Evolutionary conservation across 169 alveolate species (phyloP), one percentile per base, ranked within the genome.

Genomic region (Plasmodium relictum): DNA sequence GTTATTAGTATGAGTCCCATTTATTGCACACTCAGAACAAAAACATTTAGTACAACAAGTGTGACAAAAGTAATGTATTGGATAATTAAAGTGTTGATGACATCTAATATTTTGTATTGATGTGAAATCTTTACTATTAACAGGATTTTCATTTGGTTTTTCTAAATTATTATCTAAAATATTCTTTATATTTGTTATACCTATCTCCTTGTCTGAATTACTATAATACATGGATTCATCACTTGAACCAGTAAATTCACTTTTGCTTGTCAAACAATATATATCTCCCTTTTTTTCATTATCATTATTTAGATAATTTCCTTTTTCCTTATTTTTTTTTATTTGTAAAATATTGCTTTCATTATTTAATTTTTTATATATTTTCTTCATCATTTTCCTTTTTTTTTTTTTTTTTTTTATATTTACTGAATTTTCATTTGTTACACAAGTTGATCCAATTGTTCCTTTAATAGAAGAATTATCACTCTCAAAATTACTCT

Each of bases 1-100:
- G 22, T 71, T 74, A 14, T 74, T 71, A 61, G 92, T 94, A 37
- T 92, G 88, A 52, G 54, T 71, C 1, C 91, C 91, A 31, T 93
- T 89, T 39, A 94, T 74, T 6, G 96, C 96, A 70, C 96, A 94
- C 56, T 94, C 96, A 22, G 94, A 85, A 42, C 96, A 94, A 74
- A 94, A 92, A 65, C 96, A 94, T 42, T 85, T 88, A 39, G 52
- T 59, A 72, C 74, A 74, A 83, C 96, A 94, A 14, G 92, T 93
- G 58, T 92, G 94, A 59, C 96, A 94, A 73, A 86, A 94, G 86
- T 94, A 94, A 70, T 94, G 96, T 37, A 94, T 94, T n/a, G 96
- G 96, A 63, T 92, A 91, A 65, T 86, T 83, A 91, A 62, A 94
- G 74, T 94, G 96, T 56, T 94, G 92, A 16, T 92, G 92, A 56